Evolutionary conservation across 805 yeast genomes (phyloP), one percentile per base, ranked within the genome.

Genomic region (Candida vaughaniae): DNA sequence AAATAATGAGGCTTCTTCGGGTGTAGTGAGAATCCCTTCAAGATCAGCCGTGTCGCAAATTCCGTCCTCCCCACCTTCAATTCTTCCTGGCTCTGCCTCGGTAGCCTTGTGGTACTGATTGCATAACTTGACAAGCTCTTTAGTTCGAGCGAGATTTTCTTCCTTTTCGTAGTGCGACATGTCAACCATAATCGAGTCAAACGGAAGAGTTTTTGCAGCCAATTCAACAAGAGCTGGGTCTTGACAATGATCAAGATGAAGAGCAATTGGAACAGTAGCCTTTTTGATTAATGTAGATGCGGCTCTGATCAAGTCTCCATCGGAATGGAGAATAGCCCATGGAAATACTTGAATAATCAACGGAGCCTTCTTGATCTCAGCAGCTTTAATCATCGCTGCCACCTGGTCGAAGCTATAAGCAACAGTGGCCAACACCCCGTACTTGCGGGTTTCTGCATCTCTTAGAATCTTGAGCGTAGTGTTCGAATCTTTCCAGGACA

Each of bases 121-220:
- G 32, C 66, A 64, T 23, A 48, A 46, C 28, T 39, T 47, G 20
- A 59, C 67, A 26, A 61, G 44, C 34, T 56, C 53, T 36, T 49
- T 47, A 8, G 62, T 61, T 27, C 43, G 47, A 18, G 36, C 31
- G 31, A 60, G 38, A 46, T 59, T 61, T 36, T 60, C 66, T 31
- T 58, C 58, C 32, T 57, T 59, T 27, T 60, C 64, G 29, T 58
- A 55, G 30, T 56, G 60, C 5, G 67, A 59, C 55, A 62, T 63
- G 47, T 63, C 69, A 16, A 64, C 59, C 67, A 64, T 62, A 32
- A 62, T 62, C 10, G 66, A 60, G 44, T 62, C 68, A 39, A 64
- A 62, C 14, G 66, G 65, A 39, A 62, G 43, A 11, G 49, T 51
- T 26, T 45, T 44, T 5, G 67, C 68, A 9, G 55, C 55, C n/a